A percentile compares a stretch with the other conserved stretches of the same genome.
Evolutionary conservation across 208 protist species (phyloP).

Genomic region (Acanthamoeba divionensis): DNA sequence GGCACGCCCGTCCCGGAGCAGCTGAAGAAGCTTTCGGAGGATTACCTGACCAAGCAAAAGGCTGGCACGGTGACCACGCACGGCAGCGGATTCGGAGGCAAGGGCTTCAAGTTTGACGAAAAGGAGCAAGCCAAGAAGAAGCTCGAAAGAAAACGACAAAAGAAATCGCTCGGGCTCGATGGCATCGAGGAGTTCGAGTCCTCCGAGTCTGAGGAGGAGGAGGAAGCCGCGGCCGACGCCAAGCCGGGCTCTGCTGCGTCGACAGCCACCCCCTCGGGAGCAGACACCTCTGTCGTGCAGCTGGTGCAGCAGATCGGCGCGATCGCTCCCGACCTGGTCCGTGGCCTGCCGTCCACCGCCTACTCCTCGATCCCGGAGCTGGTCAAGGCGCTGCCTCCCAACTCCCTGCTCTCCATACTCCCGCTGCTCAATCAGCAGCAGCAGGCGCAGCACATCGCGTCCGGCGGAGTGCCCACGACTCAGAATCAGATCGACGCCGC

Average conservation of each 20-base stretch:
- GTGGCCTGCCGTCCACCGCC: background rate
- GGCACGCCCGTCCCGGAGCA: constrained; percentile 68
- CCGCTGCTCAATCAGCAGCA: constrained; percentile 8
- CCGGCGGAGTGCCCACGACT: background rate
- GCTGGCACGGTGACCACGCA: background rate
- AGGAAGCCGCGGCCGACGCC: background rate
- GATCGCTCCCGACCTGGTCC: background rate
- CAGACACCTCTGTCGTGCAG: constrained; percentile 2
- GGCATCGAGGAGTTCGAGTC: constrained; percentile 57
- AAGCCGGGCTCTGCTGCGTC: background rate
- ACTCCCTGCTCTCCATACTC: constrained; percentile 17
- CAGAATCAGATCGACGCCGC: constrained; percentile 28
- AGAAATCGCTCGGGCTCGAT: constrained; percentile 54
- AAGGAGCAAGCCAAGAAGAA: constrained; percentile 62
- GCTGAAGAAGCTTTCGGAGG: constrained; percentile 56
- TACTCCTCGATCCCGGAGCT: constrained; percentile 9
- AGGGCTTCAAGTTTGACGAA: constrained; percentile 78
- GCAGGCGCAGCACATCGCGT: background rate
- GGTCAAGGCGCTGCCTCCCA: background rate
- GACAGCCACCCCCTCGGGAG: background rate
- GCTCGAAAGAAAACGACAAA: constrained; percentile 54
- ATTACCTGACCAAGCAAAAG: constrained; percentile 60
- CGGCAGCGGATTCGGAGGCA: constrained; percentile 70
- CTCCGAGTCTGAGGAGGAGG: constrained; percentile 34
- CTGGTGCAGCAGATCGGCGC: background rate